Base-by-base conservation (phyloP, 2,329 filamentous ascomycete species). In the Fusarium siculi region DNA sequence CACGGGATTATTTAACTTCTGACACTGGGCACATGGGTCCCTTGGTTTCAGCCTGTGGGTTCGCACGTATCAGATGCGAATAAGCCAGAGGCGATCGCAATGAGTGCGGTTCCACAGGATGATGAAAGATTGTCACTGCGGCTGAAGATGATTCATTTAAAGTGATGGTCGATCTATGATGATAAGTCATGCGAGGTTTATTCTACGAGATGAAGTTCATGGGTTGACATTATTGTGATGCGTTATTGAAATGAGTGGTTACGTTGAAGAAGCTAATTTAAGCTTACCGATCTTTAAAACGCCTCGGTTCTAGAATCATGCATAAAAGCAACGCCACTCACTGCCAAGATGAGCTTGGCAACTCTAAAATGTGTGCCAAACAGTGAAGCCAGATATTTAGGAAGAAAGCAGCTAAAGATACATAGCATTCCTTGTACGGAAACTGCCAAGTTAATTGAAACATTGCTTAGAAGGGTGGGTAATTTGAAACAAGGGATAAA, bases 1-100 rank as follows among this genome's bases (percentile, higher is more conserved):
- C 34, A 44, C 32, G 63, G 63, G 28, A 47, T 64, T 28, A 66
- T 52, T 66, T 52, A 52, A 49, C 62, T 60, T 66, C 63, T 66
- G 32, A 34, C 60, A 60, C 61, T 61, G 59, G 39, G 23, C 36
- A 34, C 30, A 28, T 49, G 28, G 34, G 21, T 43, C 54, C 46
- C 40, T 39, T 25, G 46, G 57, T 69, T 69, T 69, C 66, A 64
- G 65, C 47, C 19, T 42, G 40, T 44, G 49, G 49, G 23, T 53
- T 46, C 16, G 28, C 52, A 28, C 61, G 44, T 62, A 62, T 52
- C 46, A 40, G 57, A 58, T 58, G 36, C 43, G 28, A 53, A 25
- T 40, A 59, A 61, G 49, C 21, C n/a, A 11, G 23, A 34, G 61
- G 34, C 50, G 66, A 69, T 68, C 65, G 39, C 30, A 69, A 69